phyloP scores from a whole-genome alignment of 192 early-diverging fungal genomes.

The Umbelopsis vinacea region DNA sequence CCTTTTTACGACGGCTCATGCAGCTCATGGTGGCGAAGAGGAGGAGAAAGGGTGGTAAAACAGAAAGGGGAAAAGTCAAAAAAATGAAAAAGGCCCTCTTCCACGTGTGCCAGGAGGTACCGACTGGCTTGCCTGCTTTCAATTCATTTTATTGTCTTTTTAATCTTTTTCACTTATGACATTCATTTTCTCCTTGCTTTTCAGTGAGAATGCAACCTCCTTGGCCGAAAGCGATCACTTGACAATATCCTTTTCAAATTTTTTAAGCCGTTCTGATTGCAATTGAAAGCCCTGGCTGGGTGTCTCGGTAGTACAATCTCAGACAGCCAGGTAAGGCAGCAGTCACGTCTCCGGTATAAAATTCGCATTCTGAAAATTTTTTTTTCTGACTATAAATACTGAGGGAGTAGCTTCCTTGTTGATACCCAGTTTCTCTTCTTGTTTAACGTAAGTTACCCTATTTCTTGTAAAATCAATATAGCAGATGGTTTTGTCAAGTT shows the following conservation, averaged over 20 bases:
- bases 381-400: constrained; percentile 1
- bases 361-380: neutral
- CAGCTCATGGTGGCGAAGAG: constrained; percentile 20
- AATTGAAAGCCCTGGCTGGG: neutral
- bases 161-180: neutral
- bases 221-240: neutral
- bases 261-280: neutral
- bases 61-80: neutral
- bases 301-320: no score
- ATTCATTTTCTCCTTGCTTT: neutral
- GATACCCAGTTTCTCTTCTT: neutral
- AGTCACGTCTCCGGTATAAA: no score
- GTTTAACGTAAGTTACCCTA: constrained; percentile 2
- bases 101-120: constrained; percentile 9
- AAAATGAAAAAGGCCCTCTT: constrained; percentile 6
- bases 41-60: neutral
- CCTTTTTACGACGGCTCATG: constrained; percentile 19
- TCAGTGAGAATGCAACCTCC: neutral
- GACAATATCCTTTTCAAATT: constrained; percentile 2
- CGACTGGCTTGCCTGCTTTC: no score
- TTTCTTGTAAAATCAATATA: neutral
- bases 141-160: no score
- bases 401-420: neutral
- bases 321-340: no score
- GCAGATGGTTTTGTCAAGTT: neutral